Percentiles rank a stretch among this genome's conserved stretches.
phyloP scores from a whole-genome alignment of 345 rosid genomes.

The Rhizophora apiculata region DNA sequence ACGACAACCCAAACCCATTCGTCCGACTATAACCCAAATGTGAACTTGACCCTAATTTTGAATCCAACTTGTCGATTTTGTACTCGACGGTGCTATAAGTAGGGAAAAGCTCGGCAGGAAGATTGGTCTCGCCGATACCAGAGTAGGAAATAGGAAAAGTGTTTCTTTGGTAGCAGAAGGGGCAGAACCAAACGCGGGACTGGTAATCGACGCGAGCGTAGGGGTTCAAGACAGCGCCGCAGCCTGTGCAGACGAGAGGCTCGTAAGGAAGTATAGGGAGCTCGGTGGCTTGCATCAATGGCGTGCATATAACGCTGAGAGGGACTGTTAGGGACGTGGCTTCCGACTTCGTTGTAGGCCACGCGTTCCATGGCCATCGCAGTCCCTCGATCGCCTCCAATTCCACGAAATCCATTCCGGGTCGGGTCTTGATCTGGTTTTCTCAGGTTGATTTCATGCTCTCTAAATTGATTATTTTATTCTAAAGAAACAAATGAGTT shows the following conservation, averaged over 20 bases:
- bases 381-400: conserved; percentile 89
- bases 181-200: conserved; percentile 82
- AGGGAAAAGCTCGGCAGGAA: conserved; percentile 97
- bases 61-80: conserved; percentile 18
- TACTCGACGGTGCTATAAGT: conserved; percentile 88
- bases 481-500: background rate
- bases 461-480: too few relatives aligned
- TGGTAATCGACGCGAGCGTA: conserved; percentile 88
- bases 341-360: conserved; percentile 74
- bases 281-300: conserved; percentile 72
- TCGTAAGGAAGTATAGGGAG: conserved; percentile 87
- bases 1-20: conserved; percentile 32
- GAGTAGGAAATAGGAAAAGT: conserved; percentile 72
- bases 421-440: background rate
- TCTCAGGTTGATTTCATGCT: conserved; percentile 1
- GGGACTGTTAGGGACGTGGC: conserved; percentile 66
- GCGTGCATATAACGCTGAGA: conserved; percentile 73
- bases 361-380: conserved; percentile 96
- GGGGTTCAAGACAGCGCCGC: conserved; percentile 79
- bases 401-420: conserved; percentile 75
- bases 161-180: conserved; percentile 67
- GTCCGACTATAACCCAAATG: conserved; percentile 16
- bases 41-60: conserved; percentile 11
- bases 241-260: conserved; percentile 62
- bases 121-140: conserved; percentile 70